Conservation (phyloP, 352 stramenopile genomes). For the Pythium utonaiense region DNA sequence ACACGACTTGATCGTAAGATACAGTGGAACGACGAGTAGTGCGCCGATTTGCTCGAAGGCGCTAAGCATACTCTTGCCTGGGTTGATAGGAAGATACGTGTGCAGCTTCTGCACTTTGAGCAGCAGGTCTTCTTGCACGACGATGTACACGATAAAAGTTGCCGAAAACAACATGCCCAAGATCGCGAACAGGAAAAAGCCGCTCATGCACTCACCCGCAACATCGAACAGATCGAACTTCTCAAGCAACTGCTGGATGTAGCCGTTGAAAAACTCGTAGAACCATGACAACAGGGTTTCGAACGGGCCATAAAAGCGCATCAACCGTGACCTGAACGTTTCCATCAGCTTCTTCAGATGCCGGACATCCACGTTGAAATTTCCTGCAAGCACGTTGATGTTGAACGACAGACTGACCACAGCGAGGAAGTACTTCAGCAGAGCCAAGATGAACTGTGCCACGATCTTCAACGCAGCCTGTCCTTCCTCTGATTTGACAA, state of each 20-base stretch:
- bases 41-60: constrained; percentile 43
- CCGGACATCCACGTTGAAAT: constrained; percentile 26
- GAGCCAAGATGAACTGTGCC: constrained; percentile 22
- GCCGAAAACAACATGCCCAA: constrained; percentile 32
- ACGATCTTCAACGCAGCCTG: constrained; percentile 29
- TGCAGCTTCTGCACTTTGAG: constrained; percentile 54
- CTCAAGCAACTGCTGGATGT: constrained; percentile 32
- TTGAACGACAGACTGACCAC: constrained; percentile 66
- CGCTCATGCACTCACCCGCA: constrained; percentile 33
- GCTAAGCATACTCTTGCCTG: constrained; percentile 26
- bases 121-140: constrained; percentile 55
- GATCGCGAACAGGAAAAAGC: constrained; percentile 34
- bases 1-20: constrained; percentile 55
- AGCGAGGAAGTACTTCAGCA: constrained; percentile 47
- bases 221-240: constrained; percentile 30
- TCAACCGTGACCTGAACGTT: constrained; percentile 22
- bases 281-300: constrained; percentile 24
- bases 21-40: constrained; percentile 52
- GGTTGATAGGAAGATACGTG: constrained; percentile 36
- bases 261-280: constrained; percentile 34
- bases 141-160: constrained; percentile 49
- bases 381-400: constrained; percentile 38
- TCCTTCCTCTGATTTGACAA: constrained; percentile 24
- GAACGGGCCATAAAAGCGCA: constrained; percentile 27
- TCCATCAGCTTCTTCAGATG: constrained; percentile 22